Conservation (phyloP, 148 eudicot species). For the Spergularia marina region DNA sequence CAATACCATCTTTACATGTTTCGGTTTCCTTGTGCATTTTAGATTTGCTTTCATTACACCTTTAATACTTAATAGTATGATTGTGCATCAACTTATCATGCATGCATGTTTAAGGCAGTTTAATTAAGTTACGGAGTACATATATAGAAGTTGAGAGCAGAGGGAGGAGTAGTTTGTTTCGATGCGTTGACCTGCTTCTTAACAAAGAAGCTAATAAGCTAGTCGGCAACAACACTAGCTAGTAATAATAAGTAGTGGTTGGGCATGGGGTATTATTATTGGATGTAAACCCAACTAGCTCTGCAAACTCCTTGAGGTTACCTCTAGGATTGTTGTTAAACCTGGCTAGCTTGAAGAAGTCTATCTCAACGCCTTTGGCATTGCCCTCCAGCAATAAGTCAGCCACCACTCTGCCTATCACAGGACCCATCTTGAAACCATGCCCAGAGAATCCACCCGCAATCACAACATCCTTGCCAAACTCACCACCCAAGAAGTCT, state of each 20-base stretch:
- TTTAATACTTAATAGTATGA: too few relatives aligned
- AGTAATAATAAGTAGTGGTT: background rate
- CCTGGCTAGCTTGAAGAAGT: slow-evolving; percentile 54
- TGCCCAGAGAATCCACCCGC: slow-evolving; percentile 94
- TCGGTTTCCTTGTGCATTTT: too few relatives aligned
- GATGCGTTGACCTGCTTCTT: too few relatives aligned
- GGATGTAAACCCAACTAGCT: slow-evolving; percentile 43
- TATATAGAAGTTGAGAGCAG: too few relatives aligned
- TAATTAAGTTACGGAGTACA: too few relatives aligned
- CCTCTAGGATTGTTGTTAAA: slow-evolving; percentile 63
- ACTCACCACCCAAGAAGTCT: slow-evolving; percentile 78
- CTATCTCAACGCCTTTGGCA: slow-evolving; percentile 49
- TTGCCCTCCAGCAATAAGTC: slow-evolving; percentile 51
- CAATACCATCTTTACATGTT: too few relatives aligned
- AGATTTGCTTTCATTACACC: too few relatives aligned
- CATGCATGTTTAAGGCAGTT: too few relatives aligned
- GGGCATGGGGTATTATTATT: background rate
- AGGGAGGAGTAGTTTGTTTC: too few relatives aligned
- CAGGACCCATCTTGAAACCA: slow-evolving; percentile 95
- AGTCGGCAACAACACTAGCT: too few relatives aligned
- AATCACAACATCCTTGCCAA: slow-evolving; percentile 69
- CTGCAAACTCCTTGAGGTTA: slow-evolving; percentile 58
- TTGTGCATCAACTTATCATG: too few relatives aligned
- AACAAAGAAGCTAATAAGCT: too few relatives aligned
- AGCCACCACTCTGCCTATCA: slow-evolving; percentile 58